Evolutionary conservation across 2,329 filamentous ascomycete species (phyloP), one percentile per base, ranked within the genome.

Genomic region (Rutstroemia sydowiana): DNA sequence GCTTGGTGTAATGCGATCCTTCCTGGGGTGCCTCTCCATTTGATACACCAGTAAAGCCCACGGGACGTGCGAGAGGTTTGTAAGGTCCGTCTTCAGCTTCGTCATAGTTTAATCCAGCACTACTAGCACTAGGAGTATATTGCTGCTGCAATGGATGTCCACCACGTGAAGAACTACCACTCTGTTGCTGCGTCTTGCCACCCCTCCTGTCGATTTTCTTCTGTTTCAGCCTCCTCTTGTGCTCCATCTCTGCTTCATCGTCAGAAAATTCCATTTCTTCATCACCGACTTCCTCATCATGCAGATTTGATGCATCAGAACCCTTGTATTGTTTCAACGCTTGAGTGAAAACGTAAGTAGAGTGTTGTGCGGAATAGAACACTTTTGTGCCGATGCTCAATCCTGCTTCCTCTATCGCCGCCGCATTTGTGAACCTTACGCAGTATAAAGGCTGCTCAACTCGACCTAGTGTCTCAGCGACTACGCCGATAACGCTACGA

Each of bases 201-300:
- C 65, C 69, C 18, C 74, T 72, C 61, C 78, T 81, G 69, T 85
- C 69, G 8, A 74, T 72, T 60, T 77, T 82, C 70, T 84, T 85
- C 57, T 82, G 77, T 69, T 90, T 90, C 48, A 81, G 62, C 54
- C 77, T 76, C 52, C 79, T 73, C 71, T 86, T 95, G 66, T 89
- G 82, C 61, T 90, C 88, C 7, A 86, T 85, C 69, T 98, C 93
- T 60, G 88, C 87, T 70, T 98, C 93, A 63, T 98, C 93, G 60
- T 98, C 93, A 0, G 92, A 96, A 67, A 97, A 97, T 65, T 97
- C 93, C 61, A 89, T 79, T 66, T 97, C 92, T 34, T 95, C 88
- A 30, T 87, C 85, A 14, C 73, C 82, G 7, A 90, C 78, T 70
- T 97, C 92, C 68, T 98, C 93, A 60, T 97, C 93, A 68, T 95